These are phyloP conservation scores for Geotrichum reessii DNA, from an alignment of 1,139 yeast genomes.

Conservation along the genomic window DNA sequence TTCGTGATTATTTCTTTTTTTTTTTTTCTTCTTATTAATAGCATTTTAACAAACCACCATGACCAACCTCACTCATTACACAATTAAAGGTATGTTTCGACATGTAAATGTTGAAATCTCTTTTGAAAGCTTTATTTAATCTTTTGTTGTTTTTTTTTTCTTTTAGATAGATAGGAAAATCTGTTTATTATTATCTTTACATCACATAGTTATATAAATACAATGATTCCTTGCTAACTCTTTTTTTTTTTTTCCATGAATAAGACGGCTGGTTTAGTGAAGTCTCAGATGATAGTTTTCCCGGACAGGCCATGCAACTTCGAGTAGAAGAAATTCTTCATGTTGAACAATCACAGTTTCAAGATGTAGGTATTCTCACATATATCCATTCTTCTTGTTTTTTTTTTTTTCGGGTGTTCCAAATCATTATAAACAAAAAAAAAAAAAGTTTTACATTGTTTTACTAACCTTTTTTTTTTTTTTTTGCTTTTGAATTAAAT, in stretches of 20 bases:
- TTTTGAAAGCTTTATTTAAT: too few species aligned
- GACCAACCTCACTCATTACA: constrained; percentile 38
- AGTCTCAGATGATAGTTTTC: constrained; percentile 82
- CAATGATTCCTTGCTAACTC: constrained; percentile 5
- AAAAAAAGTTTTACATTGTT: not conserved
- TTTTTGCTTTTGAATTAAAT: constrained; percentile 2
- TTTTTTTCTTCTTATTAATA: not conserved
- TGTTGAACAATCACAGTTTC: constrained; percentile 76
- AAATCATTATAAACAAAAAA: not conserved
- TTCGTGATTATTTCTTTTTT: not conserved
- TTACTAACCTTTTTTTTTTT: not conserved
- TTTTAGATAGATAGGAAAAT: too few species aligned
- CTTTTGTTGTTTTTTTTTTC: too few species aligned
- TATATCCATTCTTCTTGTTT: not conserved
- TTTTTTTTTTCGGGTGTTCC: not conserved
- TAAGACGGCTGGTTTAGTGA: constrained; percentile 88
- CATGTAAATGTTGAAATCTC: too few species aligned
- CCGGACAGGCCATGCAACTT: constrained; percentile 89
- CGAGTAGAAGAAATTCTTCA: constrained; percentile 76
- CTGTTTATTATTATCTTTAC: too few species aligned
- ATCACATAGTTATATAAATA: too few species aligned
- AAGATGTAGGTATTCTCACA: constrained; percentile 45
- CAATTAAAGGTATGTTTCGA: constrained; percentile 30
- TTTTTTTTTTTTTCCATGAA: not conserved
- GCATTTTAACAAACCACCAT: constrained; percentile 18